These are phyloP conservation scores for Borealophlyctis nickersoniae DNA, from an alignment of 192 early-diverging fungal genomes.

Conservation along the genomic window DNA sequence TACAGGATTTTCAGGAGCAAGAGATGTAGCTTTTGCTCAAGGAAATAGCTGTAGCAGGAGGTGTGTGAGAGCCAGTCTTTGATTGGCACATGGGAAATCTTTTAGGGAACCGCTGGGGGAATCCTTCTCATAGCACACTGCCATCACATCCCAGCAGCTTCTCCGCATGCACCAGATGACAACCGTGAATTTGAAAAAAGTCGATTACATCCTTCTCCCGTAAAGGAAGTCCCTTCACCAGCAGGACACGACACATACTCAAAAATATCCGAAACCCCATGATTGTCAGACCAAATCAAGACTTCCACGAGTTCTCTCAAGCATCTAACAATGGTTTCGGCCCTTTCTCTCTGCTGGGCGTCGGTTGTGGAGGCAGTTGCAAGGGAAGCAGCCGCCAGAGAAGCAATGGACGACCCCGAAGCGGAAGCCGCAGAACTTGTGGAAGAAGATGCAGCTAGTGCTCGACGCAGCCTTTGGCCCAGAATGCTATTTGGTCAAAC, in stretches of 20 bases:
- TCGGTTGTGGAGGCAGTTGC: no score
- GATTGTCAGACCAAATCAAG: constrained; percentile 9
- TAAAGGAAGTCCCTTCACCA: no score
- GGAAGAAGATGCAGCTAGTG: no score
- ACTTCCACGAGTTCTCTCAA: constrained; percentile 12
- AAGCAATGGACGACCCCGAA: no score
- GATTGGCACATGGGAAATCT: no score
- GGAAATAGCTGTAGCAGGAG: constrained; percentile 4
- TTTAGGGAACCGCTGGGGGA: no score
- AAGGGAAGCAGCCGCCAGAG: no score
- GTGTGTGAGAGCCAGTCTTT: no score
- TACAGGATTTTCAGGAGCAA: constrained; percentile 7
- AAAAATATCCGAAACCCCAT: constrained; percentile 9
- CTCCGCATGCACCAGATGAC: neutral
- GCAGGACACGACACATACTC: constrained; percentile 9
- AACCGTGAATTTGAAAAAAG: neutral
- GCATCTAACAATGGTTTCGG: neutral
- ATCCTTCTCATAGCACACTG: no score
- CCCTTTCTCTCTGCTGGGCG: neutral
- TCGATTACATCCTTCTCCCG: neutral
- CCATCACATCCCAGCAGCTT: neutral
- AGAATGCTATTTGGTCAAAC: no score
- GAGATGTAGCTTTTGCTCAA: constrained; percentile 19
- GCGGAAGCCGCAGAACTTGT: no score
- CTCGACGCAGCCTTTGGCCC: no score